phyloP scores from a whole-genome alignment of 441 rosid genomes.

The Corymbia calophylla region DNA sequence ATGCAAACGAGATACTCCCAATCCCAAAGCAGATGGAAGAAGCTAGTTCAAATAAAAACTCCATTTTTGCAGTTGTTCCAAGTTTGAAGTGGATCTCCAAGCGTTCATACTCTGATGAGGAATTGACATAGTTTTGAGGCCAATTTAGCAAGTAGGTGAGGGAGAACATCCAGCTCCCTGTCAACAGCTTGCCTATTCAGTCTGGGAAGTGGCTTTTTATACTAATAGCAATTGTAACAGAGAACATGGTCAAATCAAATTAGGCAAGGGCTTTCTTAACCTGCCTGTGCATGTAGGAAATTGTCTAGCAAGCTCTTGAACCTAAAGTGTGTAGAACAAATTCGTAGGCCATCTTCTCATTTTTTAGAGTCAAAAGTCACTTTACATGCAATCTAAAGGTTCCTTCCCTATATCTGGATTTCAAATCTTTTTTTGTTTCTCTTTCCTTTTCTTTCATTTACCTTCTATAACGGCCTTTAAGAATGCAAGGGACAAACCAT shows the following conservation, averaged over 20 bases:
- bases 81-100: neutral
- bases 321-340: conserved; percentile 10
- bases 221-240: neutral
- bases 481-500: conserved; percentile 37
- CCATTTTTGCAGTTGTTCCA: neutral
- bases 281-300: neutral
- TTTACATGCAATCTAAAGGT: conserved; percentile 31
- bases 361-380: conserved; percentile 12
- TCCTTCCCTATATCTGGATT: conserved; percentile 37
- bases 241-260: neutral
- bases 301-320: neutral
- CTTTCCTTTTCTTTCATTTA: conserved; percentile 8
- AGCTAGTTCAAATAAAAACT: neutral
- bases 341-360: conserved; percentile 20
- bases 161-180: neutral
- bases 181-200: neutral
- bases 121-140: neutral
- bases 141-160: neutral
- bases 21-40: neutral
- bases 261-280: neutral
- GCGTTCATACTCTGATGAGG: neutral
- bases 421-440: conserved; percentile 11
- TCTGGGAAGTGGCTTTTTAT: neutral
- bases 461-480: conserved; percentile 26
- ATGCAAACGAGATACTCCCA: neutral